phyloP scores from a whole-genome alignment of 1,139 yeast species.

The Wickerhamiella pararugosa region DNA sequence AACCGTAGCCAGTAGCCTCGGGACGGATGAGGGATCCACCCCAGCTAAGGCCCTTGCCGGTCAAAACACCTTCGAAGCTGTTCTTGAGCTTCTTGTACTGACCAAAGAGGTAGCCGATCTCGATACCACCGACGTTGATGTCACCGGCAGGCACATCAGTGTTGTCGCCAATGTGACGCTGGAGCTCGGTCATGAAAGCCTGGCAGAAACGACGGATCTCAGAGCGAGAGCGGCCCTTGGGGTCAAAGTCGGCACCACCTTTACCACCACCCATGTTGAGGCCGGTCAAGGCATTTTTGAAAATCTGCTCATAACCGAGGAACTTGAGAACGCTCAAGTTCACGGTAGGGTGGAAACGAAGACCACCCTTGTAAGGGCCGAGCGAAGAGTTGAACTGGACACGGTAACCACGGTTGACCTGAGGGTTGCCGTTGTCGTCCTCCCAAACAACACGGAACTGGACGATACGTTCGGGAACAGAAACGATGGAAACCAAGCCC shows the following conservation, averaged over 20 bases:
- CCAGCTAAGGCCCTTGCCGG: conserved; percentile 97
- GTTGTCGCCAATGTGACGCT: conserved; percentile 92
- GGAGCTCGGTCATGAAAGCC: conserved; percentile 88
- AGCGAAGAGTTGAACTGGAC: conserved; percentile 97
- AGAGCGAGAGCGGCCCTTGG: conserved; percentile 80
- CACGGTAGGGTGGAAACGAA: conserved; percentile 94
- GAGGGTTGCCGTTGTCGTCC: conserved; percentile 80
- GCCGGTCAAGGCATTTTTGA: conserved; percentile 96
- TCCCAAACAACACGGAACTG: conserved; percentile 98
- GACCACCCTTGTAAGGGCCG: conserved; percentile 99
- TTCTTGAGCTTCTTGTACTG: conserved; percentile 88
- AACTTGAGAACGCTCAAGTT: conserved; percentile 89
- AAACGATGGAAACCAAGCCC: conserved; percentile 77
- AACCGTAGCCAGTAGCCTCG: conserved; percentile 98
- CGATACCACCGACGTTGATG: conserved; percentile 88
- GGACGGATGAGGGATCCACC: conserved; percentile 99
- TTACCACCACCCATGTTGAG: conserved; percentile 98
- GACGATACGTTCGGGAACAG: conserved; percentile 89
- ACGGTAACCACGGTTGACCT: conserved; percentile 94
- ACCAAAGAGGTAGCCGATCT: conserved; percentile 88
- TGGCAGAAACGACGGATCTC: conserved; percentile 96
- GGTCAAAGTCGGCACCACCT: conserved; percentile 98
- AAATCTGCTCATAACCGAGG: conserved; percentile 95
- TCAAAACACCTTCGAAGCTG: conserved; percentile 92
- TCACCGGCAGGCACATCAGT: conserved; percentile 98